Evolutionary conservation across 164 flowering plant genomes (phyloP).

Genomic region (Warburgia ugandensis): DNA sequence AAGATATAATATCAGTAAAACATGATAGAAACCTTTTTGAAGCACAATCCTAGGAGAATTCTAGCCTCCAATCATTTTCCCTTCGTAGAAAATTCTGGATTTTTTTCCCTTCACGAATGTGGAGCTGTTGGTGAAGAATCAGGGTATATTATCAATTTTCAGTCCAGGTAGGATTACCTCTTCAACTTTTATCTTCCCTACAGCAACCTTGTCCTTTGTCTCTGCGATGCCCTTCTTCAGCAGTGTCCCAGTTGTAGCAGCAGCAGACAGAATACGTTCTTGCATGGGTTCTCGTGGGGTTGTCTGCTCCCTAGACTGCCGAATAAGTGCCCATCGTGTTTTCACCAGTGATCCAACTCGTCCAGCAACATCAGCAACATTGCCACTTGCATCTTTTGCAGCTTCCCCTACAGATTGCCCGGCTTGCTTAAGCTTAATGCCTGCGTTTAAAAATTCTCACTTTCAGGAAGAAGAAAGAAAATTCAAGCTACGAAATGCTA

Average conservation of each 20-base stretch:
- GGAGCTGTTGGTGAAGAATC: neutral
- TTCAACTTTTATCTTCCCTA: slow-evolving; percentile 82
- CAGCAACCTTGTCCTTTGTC: slow-evolving; percentile 76
- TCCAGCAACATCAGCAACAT: slow-evolving; percentile 68
- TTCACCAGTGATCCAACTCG: slow-evolving; percentile 67
- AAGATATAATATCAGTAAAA: no score
- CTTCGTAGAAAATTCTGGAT: neutral
- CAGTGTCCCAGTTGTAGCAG: slow-evolving; percentile 68
- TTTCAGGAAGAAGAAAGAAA: neutral
- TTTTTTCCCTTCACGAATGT: no score
- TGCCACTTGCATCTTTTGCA: no score
- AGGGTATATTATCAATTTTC: neutral
- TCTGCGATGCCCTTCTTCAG: slow-evolving; percentile 70
- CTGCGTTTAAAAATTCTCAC: slow-evolving; percentile 22
- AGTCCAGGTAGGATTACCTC: slow-evolving; percentile 38
- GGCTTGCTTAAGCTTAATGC: slow-evolving; percentile 77
- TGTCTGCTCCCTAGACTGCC: slow-evolving; percentile 35
- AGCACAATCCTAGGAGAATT: neutral
- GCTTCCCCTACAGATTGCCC: slow-evolving; percentile 65
- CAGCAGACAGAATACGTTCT: slow-evolving; percentile 69
- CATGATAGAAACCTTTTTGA: no score
- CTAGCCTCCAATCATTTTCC: neutral
- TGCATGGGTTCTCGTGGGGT: slow-evolving; percentile 72
- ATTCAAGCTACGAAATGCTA: no score
- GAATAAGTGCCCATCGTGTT: slow-evolving; percentile 71